Percentiles rank a stretch among this genome's conserved stretches.
Conservation (phyloP, 176 grass and related monocot species). For the Bothriochloa decipiens region DNA sequence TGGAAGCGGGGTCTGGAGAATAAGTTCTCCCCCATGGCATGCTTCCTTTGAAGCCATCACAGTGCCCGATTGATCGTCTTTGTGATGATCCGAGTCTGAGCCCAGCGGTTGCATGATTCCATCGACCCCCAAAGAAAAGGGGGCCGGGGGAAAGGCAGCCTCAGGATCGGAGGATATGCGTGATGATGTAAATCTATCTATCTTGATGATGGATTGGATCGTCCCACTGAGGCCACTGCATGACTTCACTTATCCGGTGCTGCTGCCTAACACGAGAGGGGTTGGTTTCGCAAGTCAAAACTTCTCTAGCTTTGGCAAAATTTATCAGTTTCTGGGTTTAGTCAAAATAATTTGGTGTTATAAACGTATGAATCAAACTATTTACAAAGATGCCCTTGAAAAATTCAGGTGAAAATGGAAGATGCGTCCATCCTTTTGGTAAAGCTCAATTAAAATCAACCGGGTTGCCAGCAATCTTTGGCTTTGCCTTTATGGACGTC, state of each 20-base stretch:
- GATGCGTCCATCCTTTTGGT: not conserved
- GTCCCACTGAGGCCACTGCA: not conserved
- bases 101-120: not conserved
- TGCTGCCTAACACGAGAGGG: not conserved
- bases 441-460: not conserved
- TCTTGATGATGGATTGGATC: not conserved
- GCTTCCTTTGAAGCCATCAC: slow-evolving; percentile 42
- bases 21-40: slow-evolving; percentile 50
- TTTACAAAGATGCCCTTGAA: not conserved
- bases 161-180: not conserved
- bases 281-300: not conserved
- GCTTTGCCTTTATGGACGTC: not conserved
- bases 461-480: not conserved
- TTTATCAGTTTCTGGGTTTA: not conserved
- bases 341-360: not conserved
- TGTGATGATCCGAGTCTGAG: not conserved
- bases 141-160: not conserved
- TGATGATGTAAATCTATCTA: not conserved
- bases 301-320: not conserved
- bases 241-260: not conserved
- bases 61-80: not conserved
- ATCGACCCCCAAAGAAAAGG: not conserved
- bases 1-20: slow-evolving; percentile 49
- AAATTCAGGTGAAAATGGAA: not conserved
- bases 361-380: not conserved